Percentiles rank a stretch among this genome's conserved stretches.
Evolutionary conservation across 106 monocot genomes (phyloP).

Genomic region (Dendrobium officinale): DNA sequence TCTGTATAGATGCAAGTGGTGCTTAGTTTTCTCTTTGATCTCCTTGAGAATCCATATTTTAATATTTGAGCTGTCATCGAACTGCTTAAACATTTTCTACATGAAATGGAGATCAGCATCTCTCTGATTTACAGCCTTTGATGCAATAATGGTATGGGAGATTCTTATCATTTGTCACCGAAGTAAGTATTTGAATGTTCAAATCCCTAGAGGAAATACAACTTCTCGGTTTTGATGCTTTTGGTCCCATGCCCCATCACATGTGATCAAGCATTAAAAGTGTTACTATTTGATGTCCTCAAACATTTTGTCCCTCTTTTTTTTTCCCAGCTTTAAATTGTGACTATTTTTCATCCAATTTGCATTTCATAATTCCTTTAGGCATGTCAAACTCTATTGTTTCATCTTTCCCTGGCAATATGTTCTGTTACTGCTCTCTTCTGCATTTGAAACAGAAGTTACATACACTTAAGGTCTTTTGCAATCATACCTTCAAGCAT

Average conservation of each 20-base stretch:
- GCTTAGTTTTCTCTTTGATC: slow-evolving; percentile 18
- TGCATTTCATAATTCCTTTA: slow-evolving; percentile 62
- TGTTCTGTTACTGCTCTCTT: slow-evolving; percentile 62
- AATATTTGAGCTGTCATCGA: too few relatives aligned
- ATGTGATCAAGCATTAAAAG: slow-evolving; percentile 28
- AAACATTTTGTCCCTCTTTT: slow-evolving; percentile 46
- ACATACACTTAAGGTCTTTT: slow-evolving; percentile 55
- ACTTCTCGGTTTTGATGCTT: slow-evolving; percentile 33
- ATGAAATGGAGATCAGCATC: slow-evolving; percentile 64
- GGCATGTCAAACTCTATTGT: slow-evolving; percentile 31
- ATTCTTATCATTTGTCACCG: background rate
- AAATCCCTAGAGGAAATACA: slow-evolving; percentile 40
- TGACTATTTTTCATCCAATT: slow-evolving; percentile 76
- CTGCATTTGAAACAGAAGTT: slow-evolving; percentile 64
- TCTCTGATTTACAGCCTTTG: slow-evolving; percentile 32
- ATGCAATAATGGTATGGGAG: slow-evolving; percentile 3
- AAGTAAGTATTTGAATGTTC: slow-evolving; percentile 33
- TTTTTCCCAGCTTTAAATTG: slow-evolving; percentile 54
- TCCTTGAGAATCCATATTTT: slow-evolving; percentile 24
- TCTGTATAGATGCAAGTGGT: slow-evolving; percentile 40
- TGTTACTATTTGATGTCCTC: slow-evolving; percentile 26
- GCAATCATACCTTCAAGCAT: slow-evolving; percentile 68
- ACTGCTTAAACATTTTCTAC: slow-evolving; percentile 44
- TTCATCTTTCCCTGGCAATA: background rate
- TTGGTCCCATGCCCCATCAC: slow-evolving; percentile 13